Conservation (phyloP, 805 yeast species). For the baker's yeast (Saccharomyces cerevisiae) region DNA sequence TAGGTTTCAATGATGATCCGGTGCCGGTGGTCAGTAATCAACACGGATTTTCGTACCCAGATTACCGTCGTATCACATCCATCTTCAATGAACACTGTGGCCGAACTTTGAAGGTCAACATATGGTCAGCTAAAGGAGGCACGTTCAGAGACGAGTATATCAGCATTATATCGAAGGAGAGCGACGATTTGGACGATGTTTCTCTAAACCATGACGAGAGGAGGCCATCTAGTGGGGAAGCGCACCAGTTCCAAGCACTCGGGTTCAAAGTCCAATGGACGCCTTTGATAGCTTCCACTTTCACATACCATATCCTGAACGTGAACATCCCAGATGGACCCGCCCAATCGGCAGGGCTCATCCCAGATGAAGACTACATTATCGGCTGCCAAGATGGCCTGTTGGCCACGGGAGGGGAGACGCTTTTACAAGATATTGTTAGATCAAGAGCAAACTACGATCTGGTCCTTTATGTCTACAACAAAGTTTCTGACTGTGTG, state of each 20-base stretch:
- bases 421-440: constrained; percentile 59
- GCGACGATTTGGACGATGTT: constrained; percentile 20
- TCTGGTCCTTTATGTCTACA: constrained; percentile 65
- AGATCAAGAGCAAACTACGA: constrained; percentile 41
- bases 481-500: constrained; percentile 76
- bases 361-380: constrained; percentile 81
- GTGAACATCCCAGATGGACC: constrained; percentile 66
- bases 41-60: constrained; percentile 32
- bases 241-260: constrained; percentile 38
- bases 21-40: constrained; percentile 33
- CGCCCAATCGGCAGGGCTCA: constrained; percentile 72
- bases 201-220: constrained; percentile 25
- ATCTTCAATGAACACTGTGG: constrained; percentile 19
- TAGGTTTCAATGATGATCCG: constrained; percentile 71
- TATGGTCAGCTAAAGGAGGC: constrained; percentile 89
- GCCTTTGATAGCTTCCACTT: constrained; percentile 65
- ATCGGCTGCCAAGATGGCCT: constrained; percentile 84
- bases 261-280: constrained; percentile 73
- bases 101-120: constrained; percentile 43
- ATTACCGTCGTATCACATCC: constrained; percentile 34
- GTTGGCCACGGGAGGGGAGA: constrained; percentile 81
- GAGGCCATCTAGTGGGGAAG: constrained; percentile 6
- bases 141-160: constrained; percentile 36
- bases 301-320: constrained; percentile 77
- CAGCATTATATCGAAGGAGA: constrained; percentile 26